A percentile compares a stretch with the other conserved stretches of the same genome.
Evolutionary conservation across 345 rosid genomes (phyloP).

Genomic region (Linum trigynum): DNA sequence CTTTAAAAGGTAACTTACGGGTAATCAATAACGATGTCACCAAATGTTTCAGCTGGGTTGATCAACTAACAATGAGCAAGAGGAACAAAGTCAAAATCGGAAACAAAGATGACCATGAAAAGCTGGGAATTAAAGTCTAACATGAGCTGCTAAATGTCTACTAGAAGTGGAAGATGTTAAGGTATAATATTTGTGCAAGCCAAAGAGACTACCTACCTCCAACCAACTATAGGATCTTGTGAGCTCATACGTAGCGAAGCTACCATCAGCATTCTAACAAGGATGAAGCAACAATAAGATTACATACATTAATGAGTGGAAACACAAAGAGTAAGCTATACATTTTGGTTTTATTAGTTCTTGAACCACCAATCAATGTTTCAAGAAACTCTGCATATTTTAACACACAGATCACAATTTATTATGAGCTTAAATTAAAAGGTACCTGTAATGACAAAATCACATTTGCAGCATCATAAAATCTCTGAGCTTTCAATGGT

Average conservation of each 20-base stretch:
- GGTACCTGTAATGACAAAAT: conserved; percentile 82
- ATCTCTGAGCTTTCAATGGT: conserved; percentile 43
- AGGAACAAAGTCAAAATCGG: not conserved
- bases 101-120: too few relatives aligned
- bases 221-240: conserved; percentile 6
- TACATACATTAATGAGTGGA: not conserved
- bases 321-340: too few relatives aligned
- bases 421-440: not conserved
- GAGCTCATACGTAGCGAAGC: conserved; percentile 2
- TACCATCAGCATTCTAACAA: conserved; percentile 3
- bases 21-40: conserved; percentile 91
- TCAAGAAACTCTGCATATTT: not conserved
- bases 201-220: not conserved
- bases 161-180: not conserved
- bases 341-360: too few relatives aligned
- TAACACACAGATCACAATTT: not conserved
- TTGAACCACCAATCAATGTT: too few relatives aligned
- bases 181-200: not conserved
- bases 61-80: conserved; percentile 40
- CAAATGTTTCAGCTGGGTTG: conserved; percentile 98
- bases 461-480: conserved; percentile 82
- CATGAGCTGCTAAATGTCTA: not conserved
- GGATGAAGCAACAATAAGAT: not conserved
- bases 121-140: not conserved
- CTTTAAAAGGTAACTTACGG: conserved; percentile 51